Percentiles rank a stretch among this genome's conserved stretches.
Evolutionary conservation across 495 filamentous ascomycete genomes (phyloP).

Genomic region (Trichodelitschia bisporula): DNA sequence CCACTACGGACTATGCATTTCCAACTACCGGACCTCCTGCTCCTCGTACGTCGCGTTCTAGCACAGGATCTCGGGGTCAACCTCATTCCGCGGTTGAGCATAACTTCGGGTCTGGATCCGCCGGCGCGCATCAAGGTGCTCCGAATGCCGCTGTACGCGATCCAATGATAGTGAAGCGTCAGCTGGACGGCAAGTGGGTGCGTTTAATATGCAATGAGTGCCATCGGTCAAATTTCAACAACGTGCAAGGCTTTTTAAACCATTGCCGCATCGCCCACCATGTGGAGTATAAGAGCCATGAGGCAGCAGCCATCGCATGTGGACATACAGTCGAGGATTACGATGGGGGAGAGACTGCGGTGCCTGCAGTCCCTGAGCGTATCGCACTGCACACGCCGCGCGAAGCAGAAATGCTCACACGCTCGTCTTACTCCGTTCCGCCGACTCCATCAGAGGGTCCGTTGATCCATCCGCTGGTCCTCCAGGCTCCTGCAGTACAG

Average conservation of each 20-base stretch:
- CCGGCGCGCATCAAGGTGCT: constrained; percentile 10
- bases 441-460: no score
- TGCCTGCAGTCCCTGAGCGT: no score
- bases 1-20: no score
- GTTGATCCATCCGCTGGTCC: no score
- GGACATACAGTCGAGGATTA: constrained; percentile 56
- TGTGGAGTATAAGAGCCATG: constrained; percentile 77
- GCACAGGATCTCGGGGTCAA: no score
- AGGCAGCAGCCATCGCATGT: constrained; percentile 74
- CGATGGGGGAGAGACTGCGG: no score
- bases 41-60: no score
- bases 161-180: constrained; percentile 33
- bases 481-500: no score
- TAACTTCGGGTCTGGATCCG: no score
- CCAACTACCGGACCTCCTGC: no score
- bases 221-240: constrained; percentile 69
- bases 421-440: no score
- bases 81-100: no score
- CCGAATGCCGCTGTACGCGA: constrained; percentile 20
- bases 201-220: constrained; percentile 83
- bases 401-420: constrained; percentile 6
- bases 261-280: constrained; percentile 91
- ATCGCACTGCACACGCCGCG: constrained; percentile 1
- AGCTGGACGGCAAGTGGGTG: constrained; percentile 32
- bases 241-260: constrained; percentile 93